These are phyloP conservation scores for Holtermanniella nyarrowii DNA, from an alignment of 768 basidiomycete genomes.

Conservation along the genomic window DNA sequence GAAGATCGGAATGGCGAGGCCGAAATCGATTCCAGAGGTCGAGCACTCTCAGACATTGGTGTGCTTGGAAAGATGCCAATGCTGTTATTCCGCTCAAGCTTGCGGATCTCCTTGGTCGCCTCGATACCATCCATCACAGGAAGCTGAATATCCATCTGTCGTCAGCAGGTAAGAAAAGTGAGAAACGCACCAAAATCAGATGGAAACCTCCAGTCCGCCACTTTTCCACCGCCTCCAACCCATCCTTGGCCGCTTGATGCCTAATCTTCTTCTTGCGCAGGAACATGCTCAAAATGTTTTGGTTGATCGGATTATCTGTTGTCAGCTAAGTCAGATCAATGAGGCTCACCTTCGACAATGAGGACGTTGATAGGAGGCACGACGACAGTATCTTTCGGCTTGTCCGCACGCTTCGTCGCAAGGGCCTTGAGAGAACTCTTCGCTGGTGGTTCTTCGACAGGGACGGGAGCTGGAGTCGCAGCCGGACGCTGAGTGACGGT, in stretches of 20 bases:
- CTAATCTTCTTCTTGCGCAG: slow-evolving; percentile 94
- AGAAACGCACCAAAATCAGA: slow-evolving; percentile 69
- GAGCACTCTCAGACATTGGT: slow-evolving; percentile 49
- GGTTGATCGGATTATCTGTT: slow-evolving; percentile 95
- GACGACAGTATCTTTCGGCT: slow-evolving; percentile 58
- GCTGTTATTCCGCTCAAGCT: slow-evolving; percentile 60
- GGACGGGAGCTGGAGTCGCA: slow-evolving; percentile 4
- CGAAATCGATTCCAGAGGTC: slow-evolving; percentile 5
- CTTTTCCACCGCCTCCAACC: slow-evolving; percentile 88
- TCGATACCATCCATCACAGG: slow-evolving; percentile 97
- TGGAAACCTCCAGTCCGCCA: slow-evolving; percentile 90
- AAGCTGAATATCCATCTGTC: slow-evolving; percentile 99
- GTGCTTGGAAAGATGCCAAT: slow-evolving; percentile 62
- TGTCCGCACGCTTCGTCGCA: too few species aligned
- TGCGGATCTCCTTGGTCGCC: slow-evolving; percentile 90
- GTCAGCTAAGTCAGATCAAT: not conserved
- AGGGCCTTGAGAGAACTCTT: not conserved
- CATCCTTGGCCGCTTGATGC: slow-evolving; percentile 87
- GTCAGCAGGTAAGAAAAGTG: slow-evolving; percentile 3
- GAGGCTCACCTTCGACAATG: slow-evolving; percentile 80
- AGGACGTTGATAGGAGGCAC: slow-evolving; percentile 95
- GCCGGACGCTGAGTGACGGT: slow-evolving; percentile 13
- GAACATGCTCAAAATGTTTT: slow-evolving; percentile 91
- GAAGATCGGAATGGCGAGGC: slow-evolving; percentile 66
- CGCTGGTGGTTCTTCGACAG: slow-evolving; percentile 9